A percentile compares a stretch with the other conserved stretches of the same genome.
Evolutionary conservation across 2,329 filamentous ascomycete genomes (phyloP).

Genomic region (Fusarium sp.): DNA sequence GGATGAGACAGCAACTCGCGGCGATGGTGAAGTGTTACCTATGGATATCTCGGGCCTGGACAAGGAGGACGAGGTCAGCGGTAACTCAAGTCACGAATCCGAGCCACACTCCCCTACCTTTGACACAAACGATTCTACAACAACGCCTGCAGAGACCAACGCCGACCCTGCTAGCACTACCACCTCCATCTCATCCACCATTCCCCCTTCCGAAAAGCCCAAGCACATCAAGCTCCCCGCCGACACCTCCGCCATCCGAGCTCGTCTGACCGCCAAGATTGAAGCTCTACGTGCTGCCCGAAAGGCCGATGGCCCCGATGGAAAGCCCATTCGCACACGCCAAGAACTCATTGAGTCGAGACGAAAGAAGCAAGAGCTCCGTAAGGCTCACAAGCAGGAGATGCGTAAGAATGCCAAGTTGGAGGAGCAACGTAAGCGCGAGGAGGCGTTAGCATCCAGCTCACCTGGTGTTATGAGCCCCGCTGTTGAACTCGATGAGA

Average conservation of each 20-base stretch:
- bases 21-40: constrained; percentile 34
- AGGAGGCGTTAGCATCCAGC: constrained; percentile 71
- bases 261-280: constrained; percentile 83
- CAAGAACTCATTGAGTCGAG: constrained; percentile 93
- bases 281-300: constrained; percentile 85
- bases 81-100: constrained; percentile 64
- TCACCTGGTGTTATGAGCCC: constrained; percentile 71
- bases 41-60: constrained; percentile 46
- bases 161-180: constrained; percentile 65
- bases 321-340: constrained; percentile 80
- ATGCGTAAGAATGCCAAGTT: constrained; percentile 79
- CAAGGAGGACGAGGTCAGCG: constrained; percentile 58
- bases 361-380: constrained; percentile 85
- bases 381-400: constrained; percentile 90
- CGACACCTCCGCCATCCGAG: constrained; percentile 79
- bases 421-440: constrained; percentile 77
- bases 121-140: constrained; percentile 62
- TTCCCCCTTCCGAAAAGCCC: constrained; percentile 68
- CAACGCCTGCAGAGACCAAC: constrained; percentile 51
- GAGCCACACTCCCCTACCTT: constrained; percentile 62
- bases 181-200: constrained; percentile 77
- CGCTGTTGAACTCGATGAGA: constrained; percentile 61
- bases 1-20: constrained; percentile 10
- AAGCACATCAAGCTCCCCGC: constrained; percentile 75
- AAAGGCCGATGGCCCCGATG: constrained; percentile 87